Evolutionary conservation across 2,329 filamentous ascomycete genomes (phyloP).

Genomic region (Curvularia eragrostidis): DNA sequence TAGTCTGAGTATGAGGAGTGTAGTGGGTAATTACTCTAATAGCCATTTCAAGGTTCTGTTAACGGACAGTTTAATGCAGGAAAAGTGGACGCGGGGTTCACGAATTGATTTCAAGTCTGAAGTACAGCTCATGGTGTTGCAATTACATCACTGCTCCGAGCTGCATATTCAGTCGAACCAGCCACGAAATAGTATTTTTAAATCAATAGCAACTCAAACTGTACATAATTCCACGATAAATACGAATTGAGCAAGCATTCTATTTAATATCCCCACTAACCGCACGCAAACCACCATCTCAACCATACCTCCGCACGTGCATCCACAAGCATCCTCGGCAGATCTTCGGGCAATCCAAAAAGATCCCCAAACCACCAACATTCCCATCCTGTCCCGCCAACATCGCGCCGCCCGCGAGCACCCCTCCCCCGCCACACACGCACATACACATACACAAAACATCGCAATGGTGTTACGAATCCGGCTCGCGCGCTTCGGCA

Average conservation of each 20-base stretch:
- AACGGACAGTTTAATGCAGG: neutral
- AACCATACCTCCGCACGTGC: constrained; percentile 13
- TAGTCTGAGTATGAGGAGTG: neutral
- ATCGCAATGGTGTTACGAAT: constrained; percentile 85
- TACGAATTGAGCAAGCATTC: no score
- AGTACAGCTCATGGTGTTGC: constrained; percentile 14
- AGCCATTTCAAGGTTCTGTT: neutral
- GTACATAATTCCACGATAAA: no score
- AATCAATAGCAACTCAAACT: no score
- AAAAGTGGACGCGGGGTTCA: neutral
- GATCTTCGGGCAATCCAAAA: constrained; percentile 22
- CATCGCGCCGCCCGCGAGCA: constrained; percentile 2
- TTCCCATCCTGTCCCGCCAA: neutral
- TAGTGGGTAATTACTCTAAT: neutral
- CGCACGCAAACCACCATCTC: neutral
- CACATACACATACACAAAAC: neutral
- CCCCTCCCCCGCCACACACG: neutral
- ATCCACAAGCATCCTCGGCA: constrained; percentile 10
- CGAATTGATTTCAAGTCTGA: neutral
- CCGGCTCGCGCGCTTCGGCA: constrained; percentile 91
- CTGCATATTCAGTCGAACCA: neutral
- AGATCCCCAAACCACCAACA: constrained; percentile 18
- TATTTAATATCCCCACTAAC: neutral
- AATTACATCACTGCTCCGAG: constrained; percentile 43
- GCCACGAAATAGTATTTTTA: neutral